A percentile compares a stretch with the other conserved stretches of the same genome.
Evolutionary conservation across 2,329 filamentous ascomycete genomes (phyloP).

Genomic region (Zelopaecilomyces penicillatus): DNA sequence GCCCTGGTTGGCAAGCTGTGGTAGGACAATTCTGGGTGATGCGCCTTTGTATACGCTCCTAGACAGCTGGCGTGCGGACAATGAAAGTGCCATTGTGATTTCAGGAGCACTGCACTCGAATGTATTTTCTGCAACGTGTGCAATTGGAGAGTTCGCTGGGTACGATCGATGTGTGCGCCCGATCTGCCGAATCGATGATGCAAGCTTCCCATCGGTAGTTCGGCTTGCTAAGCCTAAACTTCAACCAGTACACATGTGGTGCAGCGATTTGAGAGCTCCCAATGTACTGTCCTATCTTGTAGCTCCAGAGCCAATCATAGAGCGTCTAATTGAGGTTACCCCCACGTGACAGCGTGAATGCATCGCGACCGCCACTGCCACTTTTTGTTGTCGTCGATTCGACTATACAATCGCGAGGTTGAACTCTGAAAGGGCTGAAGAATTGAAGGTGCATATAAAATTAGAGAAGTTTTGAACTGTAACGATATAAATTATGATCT

Average conservation of each 20-base stretch:
- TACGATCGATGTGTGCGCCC: slow-evolving; percentile 1
- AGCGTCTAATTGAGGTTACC: too few relatives aligned
- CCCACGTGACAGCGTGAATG: slow-evolving; percentile 24
- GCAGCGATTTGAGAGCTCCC: too few relatives aligned
- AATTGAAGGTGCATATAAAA: too few relatives aligned
- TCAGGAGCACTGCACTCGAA: not conserved
- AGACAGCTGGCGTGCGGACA: slow-evolving; percentile 22
- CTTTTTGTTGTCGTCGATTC: too few relatives aligned
- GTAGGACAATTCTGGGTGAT: slow-evolving; percentile 19
- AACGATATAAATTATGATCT: too few relatives aligned
- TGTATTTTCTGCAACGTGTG: not conserved
- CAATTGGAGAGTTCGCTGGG: not conserved
- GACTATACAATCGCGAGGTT: too few relatives aligned
- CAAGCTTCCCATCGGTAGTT: slow-evolving; percentile 2
- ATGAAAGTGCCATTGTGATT: slow-evolving; percentile 22
- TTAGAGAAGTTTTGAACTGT: too few relatives aligned
- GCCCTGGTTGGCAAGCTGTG: slow-evolving; percentile 22
- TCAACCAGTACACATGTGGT: too few relatives aligned
- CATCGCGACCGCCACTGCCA: not conserved
- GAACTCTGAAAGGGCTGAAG: too few relatives aligned
- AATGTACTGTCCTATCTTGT: too few relatives aligned
- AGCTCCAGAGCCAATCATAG: too few relatives aligned
- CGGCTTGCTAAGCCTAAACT: not conserved
- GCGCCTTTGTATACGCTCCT: slow-evolving; percentile 17
- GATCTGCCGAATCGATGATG: slow-evolving; percentile 7